These are phyloP conservation scores for Didymella exigua DNA, from an alignment of 2,329 filamentous ascomycete species.

Conservation along the genomic window DNA sequence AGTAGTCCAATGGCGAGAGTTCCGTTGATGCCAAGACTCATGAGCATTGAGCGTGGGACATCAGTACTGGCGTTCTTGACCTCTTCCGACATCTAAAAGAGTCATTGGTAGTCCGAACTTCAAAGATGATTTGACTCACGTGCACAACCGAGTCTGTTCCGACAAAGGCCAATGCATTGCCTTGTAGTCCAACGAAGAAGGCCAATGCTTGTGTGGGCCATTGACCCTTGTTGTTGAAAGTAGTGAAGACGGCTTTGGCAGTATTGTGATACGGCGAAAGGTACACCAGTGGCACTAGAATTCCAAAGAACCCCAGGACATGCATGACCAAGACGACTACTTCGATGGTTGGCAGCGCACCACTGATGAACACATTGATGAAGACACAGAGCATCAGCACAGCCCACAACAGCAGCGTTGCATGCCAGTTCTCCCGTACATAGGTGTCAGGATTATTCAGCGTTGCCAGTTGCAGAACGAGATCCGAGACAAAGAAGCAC, in stretches of 20 bases:
- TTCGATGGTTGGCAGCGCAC: slow-evolving; percentile 56
- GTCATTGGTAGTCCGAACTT: background rate
- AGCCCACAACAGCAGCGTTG: slow-evolving; percentile 57
- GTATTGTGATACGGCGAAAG: slow-evolving; percentile 48
- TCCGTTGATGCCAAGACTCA: slow-evolving; percentile 51
- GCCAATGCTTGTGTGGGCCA: slow-evolving; percentile 55
- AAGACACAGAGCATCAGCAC: slow-evolving; percentile 49
- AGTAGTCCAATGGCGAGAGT: slow-evolving; percentile 50
- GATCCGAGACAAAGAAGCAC: slow-evolving; percentile 44
- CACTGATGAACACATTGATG: slow-evolving; percentile 56
- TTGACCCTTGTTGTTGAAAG: slow-evolving; percentile 54
- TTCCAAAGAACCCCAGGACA: slow-evolving; percentile 59
- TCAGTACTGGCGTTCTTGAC: slow-evolving; percentile 45
- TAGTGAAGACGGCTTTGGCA: slow-evolving; percentile 51
- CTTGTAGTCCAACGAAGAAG: slow-evolving; percentile 51
- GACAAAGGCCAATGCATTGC: slow-evolving; percentile 48
- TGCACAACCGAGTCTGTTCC: slow-evolving; percentile 49
- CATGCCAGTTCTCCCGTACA: slow-evolving; percentile 54
- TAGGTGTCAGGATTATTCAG: slow-evolving; percentile 51
- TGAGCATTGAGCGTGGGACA: slow-evolving; percentile 52
- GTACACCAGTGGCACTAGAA: slow-evolving; percentile 52
- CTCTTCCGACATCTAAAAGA: slow-evolving; percentile 47
- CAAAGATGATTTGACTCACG: slow-evolving; percentile 24
- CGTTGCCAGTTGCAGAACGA: slow-evolving; percentile 41
- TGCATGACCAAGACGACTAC: slow-evolving; percentile 57